Percentiles rank a stretch among this genome's conserved stretches.
Evolutionary conservation across 257 asterid species (phyloP).

Genomic region (Nicotiana tomentosiformis): DNA sequence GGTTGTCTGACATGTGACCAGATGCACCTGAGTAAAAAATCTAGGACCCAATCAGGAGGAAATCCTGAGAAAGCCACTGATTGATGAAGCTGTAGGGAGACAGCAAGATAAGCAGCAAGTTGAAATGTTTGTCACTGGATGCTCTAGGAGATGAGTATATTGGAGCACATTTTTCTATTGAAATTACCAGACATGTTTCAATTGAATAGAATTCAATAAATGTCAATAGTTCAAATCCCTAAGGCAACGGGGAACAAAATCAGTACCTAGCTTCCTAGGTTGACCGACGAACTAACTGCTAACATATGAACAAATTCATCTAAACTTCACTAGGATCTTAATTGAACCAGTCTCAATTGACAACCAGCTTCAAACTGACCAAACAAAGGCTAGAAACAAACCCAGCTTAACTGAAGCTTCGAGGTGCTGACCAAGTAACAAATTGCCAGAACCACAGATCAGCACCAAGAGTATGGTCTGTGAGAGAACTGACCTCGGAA

Average conservation of each 20-base stretch:
- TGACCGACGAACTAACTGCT: not conserved
- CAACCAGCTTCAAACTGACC: not conserved
- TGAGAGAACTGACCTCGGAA: not conserved
- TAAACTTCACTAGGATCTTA: not conserved
- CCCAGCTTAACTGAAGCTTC: not conserved
- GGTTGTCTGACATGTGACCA: not conserved
- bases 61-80: not conserved
- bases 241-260: not conserved
- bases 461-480: not conserved
- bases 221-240: not conserved
- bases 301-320: not conserved
- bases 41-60: not conserved
- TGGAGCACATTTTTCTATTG: not conserved
- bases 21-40: not conserved
- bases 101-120: not conserved
- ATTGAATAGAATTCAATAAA: not conserved
- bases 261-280: not conserved
- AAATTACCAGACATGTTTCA: not conserved
- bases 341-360: not conserved
- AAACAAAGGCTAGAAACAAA: not conserved
- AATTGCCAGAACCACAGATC: not conserved
- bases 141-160: not conserved
- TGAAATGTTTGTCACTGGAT: not conserved
- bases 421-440: not conserved
- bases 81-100: not conserved